Percentiles rank a stretch among this genome's conserved stretches.
Conservation (phyloP, 768 basidiomycete genomes). For the Coprinopsis sp. region DNA sequence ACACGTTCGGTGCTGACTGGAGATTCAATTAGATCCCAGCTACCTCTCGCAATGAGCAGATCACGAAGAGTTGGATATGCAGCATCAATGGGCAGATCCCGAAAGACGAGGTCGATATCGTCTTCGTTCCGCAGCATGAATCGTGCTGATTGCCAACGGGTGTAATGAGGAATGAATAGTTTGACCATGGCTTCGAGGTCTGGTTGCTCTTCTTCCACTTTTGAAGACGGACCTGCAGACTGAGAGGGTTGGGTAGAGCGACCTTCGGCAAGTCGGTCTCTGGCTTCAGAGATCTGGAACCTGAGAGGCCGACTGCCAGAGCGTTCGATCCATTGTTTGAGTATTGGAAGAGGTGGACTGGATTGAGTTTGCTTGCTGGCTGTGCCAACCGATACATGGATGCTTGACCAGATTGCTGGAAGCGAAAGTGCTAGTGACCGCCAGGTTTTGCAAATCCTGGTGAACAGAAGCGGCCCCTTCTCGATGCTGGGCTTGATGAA, state of each 20-base stretch:
- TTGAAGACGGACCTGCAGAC: too few species aligned
- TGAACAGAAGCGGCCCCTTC: neutral
- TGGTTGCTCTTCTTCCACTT: too few species aligned
- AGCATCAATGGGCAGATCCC: neutral
- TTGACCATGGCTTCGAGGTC: neutral
- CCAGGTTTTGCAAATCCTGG: neutral
- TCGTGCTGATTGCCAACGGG: neutral
- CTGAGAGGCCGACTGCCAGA: neutral
- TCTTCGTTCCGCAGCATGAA: neutral
- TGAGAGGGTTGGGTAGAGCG: too few species aligned
- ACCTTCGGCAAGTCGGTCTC: too few species aligned
- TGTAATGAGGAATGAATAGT: neutral
- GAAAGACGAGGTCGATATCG: neutral
- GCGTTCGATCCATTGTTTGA: neutral
- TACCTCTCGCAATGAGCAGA: neutral
- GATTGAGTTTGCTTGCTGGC: neutral
- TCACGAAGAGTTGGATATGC: neutral
- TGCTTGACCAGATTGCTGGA: neutral
- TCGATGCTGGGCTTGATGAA: neutral
- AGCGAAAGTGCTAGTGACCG: neutral
- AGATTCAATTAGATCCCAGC: neutral
- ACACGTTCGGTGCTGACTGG: neutral
- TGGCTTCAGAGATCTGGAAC: neutral
- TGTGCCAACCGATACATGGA: neutral
- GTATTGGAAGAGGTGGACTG: neutral